These are phyloP conservation scores for Manihot esculenta DNA, from an alignment of 441 rosid species.

Conservation along the genomic window DNA sequence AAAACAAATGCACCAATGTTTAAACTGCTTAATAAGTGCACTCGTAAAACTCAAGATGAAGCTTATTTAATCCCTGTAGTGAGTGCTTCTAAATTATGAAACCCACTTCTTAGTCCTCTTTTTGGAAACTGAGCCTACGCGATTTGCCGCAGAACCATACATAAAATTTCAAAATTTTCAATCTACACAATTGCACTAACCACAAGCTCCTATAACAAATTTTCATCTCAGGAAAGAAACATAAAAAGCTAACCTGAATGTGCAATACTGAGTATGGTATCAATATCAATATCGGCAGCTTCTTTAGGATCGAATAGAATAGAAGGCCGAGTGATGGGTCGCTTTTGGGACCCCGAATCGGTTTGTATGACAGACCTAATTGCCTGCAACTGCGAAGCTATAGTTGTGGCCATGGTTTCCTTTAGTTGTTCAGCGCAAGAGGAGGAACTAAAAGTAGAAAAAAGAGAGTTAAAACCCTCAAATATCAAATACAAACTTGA, in stretches of 20 bases:
- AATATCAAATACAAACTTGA: not conserved
- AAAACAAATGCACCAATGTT: conserved; percentile 24
- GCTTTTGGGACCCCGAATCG: conserved; percentile 51
- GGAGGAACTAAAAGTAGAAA: not conserved
- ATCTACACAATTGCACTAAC: not conserved
- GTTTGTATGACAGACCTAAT: conserved; percentile 52
- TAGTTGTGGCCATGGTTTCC: conserved; percentile 24
- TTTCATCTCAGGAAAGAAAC: not conserved
- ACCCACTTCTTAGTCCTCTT: not conserved
- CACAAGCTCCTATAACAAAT: not conserved
- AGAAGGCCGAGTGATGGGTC: conserved; percentile 67
- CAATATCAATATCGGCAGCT: conserved; percentile 82
- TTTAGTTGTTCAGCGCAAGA: not conserved
- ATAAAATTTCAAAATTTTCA: not conserved
- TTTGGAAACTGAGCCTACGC: not conserved
- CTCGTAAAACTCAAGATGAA: not conserved
- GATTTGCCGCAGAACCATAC: not conserved
- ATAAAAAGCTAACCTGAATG: conserved; percentile 52
- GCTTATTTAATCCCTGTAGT: too few relatives aligned
- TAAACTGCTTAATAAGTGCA: not conserved
- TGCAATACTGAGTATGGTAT: conserved; percentile 58
- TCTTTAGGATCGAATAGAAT: conserved; percentile 55
- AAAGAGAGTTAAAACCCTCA: not conserved
- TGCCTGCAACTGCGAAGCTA: conserved; percentile 71
- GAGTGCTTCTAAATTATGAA: not conserved